These are phyloP conservation scores for Creolimax fragrantissima DNA, from an alignment of 78 protist genomes.

Conservation along the genomic window DNA sequence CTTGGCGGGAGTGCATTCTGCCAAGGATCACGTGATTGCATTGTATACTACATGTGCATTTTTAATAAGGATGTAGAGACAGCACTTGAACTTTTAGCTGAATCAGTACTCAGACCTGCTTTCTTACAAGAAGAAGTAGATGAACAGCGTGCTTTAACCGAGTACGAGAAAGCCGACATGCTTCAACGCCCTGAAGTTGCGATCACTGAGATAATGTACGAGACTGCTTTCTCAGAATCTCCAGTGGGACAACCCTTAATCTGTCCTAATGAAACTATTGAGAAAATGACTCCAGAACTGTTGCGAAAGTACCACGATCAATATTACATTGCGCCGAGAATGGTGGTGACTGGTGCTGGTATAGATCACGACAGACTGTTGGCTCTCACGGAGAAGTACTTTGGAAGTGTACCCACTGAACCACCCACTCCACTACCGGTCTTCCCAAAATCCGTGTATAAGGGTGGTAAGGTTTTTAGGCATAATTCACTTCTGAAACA, in stretches of 20 bases:
- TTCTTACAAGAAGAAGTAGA: background rate
- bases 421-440: background rate
- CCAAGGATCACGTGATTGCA: background rate
- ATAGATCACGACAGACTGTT: constrained; percentile 19
- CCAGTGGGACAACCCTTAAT: constrained; percentile 4
- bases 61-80: background rate
- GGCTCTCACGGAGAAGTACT: background rate
- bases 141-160: background rate
- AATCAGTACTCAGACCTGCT: background rate
- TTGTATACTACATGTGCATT: background rate
- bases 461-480: background rate
- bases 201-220: background rate
- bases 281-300: background rate
- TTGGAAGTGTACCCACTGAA: background rate
- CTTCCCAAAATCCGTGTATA: background rate
- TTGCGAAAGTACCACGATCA: background rate
- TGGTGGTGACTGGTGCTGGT: constrained; percentile 35
- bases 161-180: background rate
- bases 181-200: background rate
- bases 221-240: background rate
- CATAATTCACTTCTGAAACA: background rate
- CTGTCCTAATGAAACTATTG: background rate
- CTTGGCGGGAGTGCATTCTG: background rate
- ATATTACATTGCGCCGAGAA: background rate
- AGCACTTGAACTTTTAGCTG: background rate